Conservation (phyloP, 495 filamentous ascomycete genomes). For the Penicillium argentinense region DNA sequence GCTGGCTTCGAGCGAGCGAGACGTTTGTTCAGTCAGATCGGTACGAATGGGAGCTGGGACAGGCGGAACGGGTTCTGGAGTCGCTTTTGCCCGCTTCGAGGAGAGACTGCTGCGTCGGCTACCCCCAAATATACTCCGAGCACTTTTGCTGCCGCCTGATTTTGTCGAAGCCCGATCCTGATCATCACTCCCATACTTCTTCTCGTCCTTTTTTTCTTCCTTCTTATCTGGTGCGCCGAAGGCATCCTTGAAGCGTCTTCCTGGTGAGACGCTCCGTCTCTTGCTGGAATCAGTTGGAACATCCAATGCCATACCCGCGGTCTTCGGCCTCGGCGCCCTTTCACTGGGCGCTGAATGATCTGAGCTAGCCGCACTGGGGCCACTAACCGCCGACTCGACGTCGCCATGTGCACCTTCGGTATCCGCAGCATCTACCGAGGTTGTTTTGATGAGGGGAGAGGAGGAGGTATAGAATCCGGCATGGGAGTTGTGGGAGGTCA, state of each 20-base stretch:
- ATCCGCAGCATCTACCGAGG: constrained; percentile 40
- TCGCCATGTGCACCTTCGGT: constrained; percentile 24
- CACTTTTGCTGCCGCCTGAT: constrained; percentile 32
- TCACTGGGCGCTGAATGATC: constrained; percentile 28
- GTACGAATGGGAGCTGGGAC: constrained; percentile 40
- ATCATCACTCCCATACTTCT: constrained; percentile 42
- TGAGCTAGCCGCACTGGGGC: constrained; percentile 23
- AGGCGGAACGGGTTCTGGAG: constrained; percentile 30
- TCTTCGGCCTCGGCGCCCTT: constrained; percentile 18
- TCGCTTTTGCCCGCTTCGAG: constrained; percentile 33
- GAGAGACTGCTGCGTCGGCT: constrained; percentile 44
- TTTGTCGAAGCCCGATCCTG: constrained; percentile 42
- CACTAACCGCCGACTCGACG: constrained; percentile 33
- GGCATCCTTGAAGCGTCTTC: constrained; percentile 46
- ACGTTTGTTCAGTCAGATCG: constrained; percentile 31
- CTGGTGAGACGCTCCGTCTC: constrained; percentile 43
- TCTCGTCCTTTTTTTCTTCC: constrained; percentile 9
- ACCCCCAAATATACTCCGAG: constrained; percentile 30
- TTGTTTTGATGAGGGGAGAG: constrained; percentile 71
- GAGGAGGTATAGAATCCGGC: constrained; percentile 78
- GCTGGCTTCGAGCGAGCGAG: constrained; percentile 23
- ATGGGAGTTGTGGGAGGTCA: constrained; percentile 73
- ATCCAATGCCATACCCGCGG: constrained; percentile 29
- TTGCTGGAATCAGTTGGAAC: constrained; percentile 36
- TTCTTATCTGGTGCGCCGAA: constrained; percentile 31